These are phyloP conservation scores for Yarrowia galli DNA, from an alignment of 1,139 yeast species.

Conservation along the genomic window DNA sequence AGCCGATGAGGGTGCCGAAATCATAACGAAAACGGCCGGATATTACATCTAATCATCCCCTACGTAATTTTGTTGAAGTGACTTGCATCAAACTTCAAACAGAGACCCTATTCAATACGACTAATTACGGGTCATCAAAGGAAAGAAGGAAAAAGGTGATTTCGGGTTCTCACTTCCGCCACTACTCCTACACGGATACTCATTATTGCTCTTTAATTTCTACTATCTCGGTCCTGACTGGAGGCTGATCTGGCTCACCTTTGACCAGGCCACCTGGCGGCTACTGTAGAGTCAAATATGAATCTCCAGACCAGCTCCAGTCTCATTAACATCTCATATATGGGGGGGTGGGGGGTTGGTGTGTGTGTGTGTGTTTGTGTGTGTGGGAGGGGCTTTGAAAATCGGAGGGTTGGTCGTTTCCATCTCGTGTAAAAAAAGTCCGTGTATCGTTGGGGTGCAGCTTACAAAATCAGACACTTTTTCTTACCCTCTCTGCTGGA, in stretches of 20 bases:
- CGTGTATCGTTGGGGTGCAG: background rate
- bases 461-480: constrained; percentile 38
- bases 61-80: constrained; percentile 14
- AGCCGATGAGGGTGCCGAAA: background rate
- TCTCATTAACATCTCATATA: constrained; percentile 28
- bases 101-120: no score
- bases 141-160: no score
- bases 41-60: background rate
- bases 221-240: constrained; percentile 34
- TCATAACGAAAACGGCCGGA: background rate
- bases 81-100: constrained; percentile 9
- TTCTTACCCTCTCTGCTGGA: constrained; percentile 36
- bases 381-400: background rate
- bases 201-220: constrained; percentile 36
- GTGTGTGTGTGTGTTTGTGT: background rate
- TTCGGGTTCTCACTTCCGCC: no score
- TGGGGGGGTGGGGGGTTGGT: constrained; percentile 7
- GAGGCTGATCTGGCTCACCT: constrained; percentile 11
- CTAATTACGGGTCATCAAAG: no score
- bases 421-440: constrained; percentile 13
- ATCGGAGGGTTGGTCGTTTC: background rate
- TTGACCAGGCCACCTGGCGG: background rate
- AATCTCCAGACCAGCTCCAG: constrained; percentile 5
- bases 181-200: no score
- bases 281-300: background rate